Evolutionary conservation across 306 rosid species (phyloP), one percentile per base, ranked within the genome.

Genomic region (Quercus wislizeni): DNA sequence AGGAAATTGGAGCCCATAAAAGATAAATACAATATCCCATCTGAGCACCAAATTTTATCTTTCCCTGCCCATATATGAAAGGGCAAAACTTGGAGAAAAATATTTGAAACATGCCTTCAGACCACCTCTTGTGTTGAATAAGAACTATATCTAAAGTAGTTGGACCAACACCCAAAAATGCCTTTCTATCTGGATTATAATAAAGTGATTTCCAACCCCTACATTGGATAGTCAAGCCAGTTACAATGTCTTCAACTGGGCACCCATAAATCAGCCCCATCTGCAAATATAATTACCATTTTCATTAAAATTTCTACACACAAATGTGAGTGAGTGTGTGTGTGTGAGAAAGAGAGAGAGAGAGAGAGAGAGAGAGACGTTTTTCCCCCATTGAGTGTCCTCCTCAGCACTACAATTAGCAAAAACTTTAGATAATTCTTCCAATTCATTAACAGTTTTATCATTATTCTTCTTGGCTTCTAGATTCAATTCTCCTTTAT

Each of bases 141-240:
- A 86, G 87, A 46, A 70, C 76, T 30, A 56, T 81, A 33, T 84
- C 89, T 25, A 93, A 81, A 52, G 85, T 87, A 35, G 90, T 83
- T 12, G 98, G 96, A 69, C 93, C 93, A 25, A 91, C 69, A 10
- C 98, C 97, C 58, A 91, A 1, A 21, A 93, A 93, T 0, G 89
- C 92, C 43, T 72, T 80, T 51, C 81, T 87, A 54, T 83, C 64
- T n/a, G 98, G 96, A 74, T 85, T 91, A 62, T 91, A 91, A 61
- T 89, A 88, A 38, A 89, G 56, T 0, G 96, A 93, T 84, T 86
- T 91, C 98, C 97, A 93, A 0, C 97, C 97, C 79, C 91, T 81
- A 78, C 91, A 89, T 73, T 87, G 86, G 69, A 90, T 80, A 51
- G 78, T 69, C 30, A 89, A 78, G 13, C 98, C 97, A 14, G 92